phyloP scores from a whole-genome alignment of 1,139 yeast species.

The Geotrichum bryndzae region DNA sequence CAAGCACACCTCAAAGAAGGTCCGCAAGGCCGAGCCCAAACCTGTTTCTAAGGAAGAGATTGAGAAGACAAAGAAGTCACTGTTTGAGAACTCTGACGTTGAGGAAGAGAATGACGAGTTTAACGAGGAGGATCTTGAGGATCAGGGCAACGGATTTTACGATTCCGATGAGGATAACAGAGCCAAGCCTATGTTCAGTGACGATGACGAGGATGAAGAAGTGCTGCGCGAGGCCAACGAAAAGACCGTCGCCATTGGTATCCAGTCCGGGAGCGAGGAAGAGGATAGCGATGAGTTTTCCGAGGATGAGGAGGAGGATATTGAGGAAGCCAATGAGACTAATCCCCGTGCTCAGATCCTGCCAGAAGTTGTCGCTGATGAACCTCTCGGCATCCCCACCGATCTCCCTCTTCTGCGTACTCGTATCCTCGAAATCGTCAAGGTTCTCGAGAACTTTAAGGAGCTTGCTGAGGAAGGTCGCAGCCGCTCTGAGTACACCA shows the following conservation, averaged over 20 bases:
- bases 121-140: slow-evolving; percentile 41
- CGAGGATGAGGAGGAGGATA: slow-evolving; percentile 26
- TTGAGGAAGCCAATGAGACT: slow-evolving; percentile 27
- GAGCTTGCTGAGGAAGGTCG: slow-evolving; percentile 67
- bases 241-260: slow-evolving; percentile 75
- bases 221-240: slow-evolving; percentile 78
- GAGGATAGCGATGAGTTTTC: slow-evolving; percentile 23
- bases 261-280: slow-evolving; percentile 22
- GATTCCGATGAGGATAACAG: slow-evolving; percentile 47
- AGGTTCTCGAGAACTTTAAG: slow-evolving; percentile 90
- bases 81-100: slow-evolving; percentile 70
- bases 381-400: slow-evolving; percentile 51
- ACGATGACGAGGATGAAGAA: slow-evolving; percentile 74
- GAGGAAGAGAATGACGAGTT: slow-evolving; percentile 19
- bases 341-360: slow-evolving; percentile 32
- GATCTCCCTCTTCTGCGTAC: slow-evolving; percentile 82
- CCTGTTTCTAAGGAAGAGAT: slow-evolving; percentile 55
- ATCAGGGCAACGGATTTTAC: slow-evolving; percentile 50
- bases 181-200: slow-evolving; percentile 78
- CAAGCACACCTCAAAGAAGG: slow-evolving; percentile 39
- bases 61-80: slow-evolving; percentile 67
- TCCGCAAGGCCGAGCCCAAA: slow-evolving; percentile 23
- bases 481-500: slow-evolving; percentile 18
- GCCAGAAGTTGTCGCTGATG: slow-evolving; percentile 55
- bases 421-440: slow-evolving; percentile 90